Base-by-base conservation (phyloP, 2,329 filamentous ascomycete species). In the Exophiala sideris region DNA sequence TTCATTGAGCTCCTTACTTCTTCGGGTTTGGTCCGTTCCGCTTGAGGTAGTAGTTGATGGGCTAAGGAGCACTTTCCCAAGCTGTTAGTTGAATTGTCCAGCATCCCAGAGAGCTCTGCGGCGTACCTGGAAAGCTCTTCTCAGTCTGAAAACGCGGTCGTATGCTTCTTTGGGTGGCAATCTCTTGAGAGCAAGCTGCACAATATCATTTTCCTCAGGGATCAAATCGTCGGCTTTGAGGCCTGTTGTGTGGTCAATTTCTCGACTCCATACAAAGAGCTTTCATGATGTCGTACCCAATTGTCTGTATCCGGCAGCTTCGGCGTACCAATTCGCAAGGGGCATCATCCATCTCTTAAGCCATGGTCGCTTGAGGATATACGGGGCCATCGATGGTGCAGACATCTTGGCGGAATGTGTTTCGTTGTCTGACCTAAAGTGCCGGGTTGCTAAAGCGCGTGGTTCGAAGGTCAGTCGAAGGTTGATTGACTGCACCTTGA, bases 81-180 rank as follows among this genome's bases (percentile, higher is more conserved):
- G 6, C n/a, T 32, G 44, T 50, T 39, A 52, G 45, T 42, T 12
- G 45, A 10, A n/a, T 21, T 12, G 6, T 35, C 9, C 21, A 35
- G 21, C 20, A 36, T 42, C 16, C n/a, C 20, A 21, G 6, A 41
- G 8, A 20, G 39, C 14, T 41, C 39, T 16, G 16, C 45, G 45
- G 60, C 71, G 62, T 77, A 88, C 86, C 82, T 99, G 94, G 77
- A 95, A 86, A 68, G 94, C 92, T 76, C 94, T 86, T 78, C 94
- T 89, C 75, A 99, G 84, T 70, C 94, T 91, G 86, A 91, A 99
- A 73, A 97, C 85, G 73, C 94, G 92, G 79, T 99, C 94, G 79
- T 97, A 97, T 68, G 86, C 82, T 72, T 94, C 89, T 80, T 95
- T 89, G 68, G 89, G 82, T 54, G 88, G 84, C 60, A 99, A 88